Base-by-base conservation (phyloP, 2,329 filamentous ascomycete species). In the Cytospora paraplurivora region DNA sequence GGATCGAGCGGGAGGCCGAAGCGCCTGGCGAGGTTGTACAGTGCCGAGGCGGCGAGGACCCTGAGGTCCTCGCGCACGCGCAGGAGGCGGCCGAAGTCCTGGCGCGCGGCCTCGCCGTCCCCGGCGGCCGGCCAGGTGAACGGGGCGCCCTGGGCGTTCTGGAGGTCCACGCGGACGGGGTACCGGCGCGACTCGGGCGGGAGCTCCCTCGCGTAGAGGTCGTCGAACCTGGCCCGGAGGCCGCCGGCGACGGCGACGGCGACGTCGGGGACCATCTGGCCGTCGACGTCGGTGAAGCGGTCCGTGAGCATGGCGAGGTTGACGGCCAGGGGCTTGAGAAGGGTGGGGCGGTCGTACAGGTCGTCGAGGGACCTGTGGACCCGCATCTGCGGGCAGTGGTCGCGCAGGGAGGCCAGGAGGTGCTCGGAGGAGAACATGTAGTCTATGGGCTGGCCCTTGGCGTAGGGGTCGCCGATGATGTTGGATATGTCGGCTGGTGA, bases 41-140 rank as follows among this genome's bases (percentile, higher is more conserved):
- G 72, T 4, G 71, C 72, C 10, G 72, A 67, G 41, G 71, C 75
- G 44, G 76, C 74, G 44, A 78, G 72, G 8, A 69, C 66, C 32
- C 75, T 71, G 27, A 71, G 71, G 67, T 77, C 75, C 21, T 66
- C 51, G 15, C 74, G 73, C 54, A 73, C 68, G 52, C 75, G 76
- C 38, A 80, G 67, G 35, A 80, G 68, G 19, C 74, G 72, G 32
- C 78, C 78, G 58, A 80, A 78, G 52, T 72, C 72, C 13, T 66
- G 66, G 27, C 71, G 69, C 60, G 79, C 72, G 27, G 27, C 51
- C 19, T 44, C 57, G 5, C 69, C 63, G 34, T 65, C 62, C 58
- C 77, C 73, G 62, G 69, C 68, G 15, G 67, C 66, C 10, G 75
- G 76, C 68, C 74, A 78, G 34, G 69, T 66, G 65, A 71, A 70